Evolutionary conservation across 2,329 filamentous ascomycete genomes (phyloP).

Genomic region (Hypoxylon sp.): DNA sequence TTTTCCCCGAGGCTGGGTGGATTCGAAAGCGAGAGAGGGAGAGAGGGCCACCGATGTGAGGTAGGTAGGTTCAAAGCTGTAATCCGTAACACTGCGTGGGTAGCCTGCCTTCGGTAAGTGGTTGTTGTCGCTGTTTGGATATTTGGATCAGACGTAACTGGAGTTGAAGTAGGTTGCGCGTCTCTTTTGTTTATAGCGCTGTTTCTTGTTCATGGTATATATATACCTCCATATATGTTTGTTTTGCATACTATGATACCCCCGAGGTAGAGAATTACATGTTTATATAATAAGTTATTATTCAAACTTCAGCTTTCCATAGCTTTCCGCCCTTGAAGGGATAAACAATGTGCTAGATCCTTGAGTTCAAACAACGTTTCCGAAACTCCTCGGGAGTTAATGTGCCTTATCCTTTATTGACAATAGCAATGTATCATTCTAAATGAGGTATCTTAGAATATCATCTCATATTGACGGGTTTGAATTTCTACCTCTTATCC

Average conservation of each 20-base stretch:
- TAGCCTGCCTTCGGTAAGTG: neutral
- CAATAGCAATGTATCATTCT: neutral
- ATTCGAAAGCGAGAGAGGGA: slow-evolving; percentile 44
- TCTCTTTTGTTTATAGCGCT: neutral
- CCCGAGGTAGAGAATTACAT: neutral
- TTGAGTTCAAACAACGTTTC: neutral
- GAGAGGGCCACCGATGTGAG: slow-evolving; percentile 25
- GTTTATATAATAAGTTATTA: neutral
- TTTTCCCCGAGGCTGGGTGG: slow-evolving; percentile 53
- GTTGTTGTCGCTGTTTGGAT: neutral
- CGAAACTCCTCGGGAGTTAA: neutral
- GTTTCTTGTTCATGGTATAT: neutral
- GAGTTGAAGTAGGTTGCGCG: neutral
- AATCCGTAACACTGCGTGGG: neutral
- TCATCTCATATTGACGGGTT: neutral
- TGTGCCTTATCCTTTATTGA: neutral
- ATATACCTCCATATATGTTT: neutral
- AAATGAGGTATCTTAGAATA: neutral
- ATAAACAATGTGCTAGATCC: neutral
- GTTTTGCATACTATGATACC: neutral
- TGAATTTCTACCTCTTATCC: neutral
- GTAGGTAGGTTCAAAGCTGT: neutral
- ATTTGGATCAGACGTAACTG: too few relatives aligned
- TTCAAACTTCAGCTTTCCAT: neutral
- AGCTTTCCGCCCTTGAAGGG: neutral